phyloP scores from a whole-genome alignment of 176 grass and related monocot genomes.

The Musa beccarii region DNA sequence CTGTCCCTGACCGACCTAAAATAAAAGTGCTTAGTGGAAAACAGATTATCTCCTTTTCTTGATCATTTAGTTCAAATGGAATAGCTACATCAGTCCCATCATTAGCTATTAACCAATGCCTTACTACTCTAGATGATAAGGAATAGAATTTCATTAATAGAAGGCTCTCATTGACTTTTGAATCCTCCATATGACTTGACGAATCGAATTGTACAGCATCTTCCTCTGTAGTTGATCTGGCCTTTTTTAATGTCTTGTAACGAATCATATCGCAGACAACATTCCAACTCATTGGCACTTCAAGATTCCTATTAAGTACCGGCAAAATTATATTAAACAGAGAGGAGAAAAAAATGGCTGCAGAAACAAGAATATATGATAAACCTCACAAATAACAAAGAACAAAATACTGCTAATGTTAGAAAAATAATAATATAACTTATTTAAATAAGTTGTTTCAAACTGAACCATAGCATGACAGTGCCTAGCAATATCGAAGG shows the following conservation, averaged over 20 bases:
- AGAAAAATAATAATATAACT: not conserved
- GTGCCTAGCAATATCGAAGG: not conserved
- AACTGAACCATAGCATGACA: not conserved
- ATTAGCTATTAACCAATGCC: constrained; percentile 62
- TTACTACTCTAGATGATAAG: constrained; percentile 55
- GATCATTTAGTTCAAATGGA: constrained; percentile 77
- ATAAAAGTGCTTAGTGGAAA: constrained; percentile 72
- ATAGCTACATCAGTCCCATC: constrained; percentile 72
- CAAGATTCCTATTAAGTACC: constrained; percentile 35
- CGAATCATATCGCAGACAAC: constrained; percentile 29
- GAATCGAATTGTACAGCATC: constrained; percentile 11
- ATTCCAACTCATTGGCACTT: constrained; percentile 62
- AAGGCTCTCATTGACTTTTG: constrained; percentile 82
- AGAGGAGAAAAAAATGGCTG: no score
- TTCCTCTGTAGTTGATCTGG: constrained; percentile 26
- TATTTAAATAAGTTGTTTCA: not conserved
- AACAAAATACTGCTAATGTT: not conserved
- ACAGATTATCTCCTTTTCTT: constrained; percentile 59
- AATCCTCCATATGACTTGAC: constrained; percentile 39
- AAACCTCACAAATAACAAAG: not conserved
- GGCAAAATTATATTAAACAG: constrained; percentile 9
- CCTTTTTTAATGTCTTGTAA: constrained; percentile 34
- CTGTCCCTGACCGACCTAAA: constrained; percentile 84
- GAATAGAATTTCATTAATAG: constrained; percentile 89
- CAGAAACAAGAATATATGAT: not conserved